Percentiles rank a stretch among this genome's conserved stretches.
These are phyloP conservation scores for Rhodotorula taiwanensis DNA, from an alignment of 768 basidiomycete species.

Conservation along the genomic window DNA sequence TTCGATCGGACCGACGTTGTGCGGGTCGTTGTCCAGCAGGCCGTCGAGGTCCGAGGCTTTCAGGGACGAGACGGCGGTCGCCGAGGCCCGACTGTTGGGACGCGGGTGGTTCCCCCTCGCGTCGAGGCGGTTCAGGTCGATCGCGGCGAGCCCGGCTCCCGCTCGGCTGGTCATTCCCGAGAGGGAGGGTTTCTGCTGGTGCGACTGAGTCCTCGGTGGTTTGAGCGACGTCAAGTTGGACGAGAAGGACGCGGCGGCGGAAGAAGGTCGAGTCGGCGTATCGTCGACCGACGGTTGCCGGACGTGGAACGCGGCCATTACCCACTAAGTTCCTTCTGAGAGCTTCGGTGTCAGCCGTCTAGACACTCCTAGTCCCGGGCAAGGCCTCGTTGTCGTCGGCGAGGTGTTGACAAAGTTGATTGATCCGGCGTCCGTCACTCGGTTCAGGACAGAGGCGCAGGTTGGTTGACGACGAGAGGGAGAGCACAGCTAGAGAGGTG, in stretches of 20 bases:
- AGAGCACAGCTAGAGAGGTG: too few relatives aligned
- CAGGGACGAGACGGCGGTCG: background rate
- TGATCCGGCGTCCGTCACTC: too few relatives aligned
- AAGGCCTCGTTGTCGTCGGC: too few relatives aligned
- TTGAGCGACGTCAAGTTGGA: conserved; percentile 9
- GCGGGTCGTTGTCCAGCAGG: background rate
- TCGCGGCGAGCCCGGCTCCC: background rate
- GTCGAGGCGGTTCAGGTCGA: background rate
- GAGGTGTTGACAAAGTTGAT: too few relatives aligned
- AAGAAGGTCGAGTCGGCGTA: conserved; percentile 25
- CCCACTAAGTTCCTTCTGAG: too few relatives aligned
- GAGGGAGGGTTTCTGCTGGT: background rate
- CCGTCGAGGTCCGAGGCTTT: conserved; percentile 7
- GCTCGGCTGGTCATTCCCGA: background rate
- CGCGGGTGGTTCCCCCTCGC: background rate
- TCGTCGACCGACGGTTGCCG: too few relatives aligned
- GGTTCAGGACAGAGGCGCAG: too few relatives aligned
- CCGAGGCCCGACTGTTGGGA: conserved; percentile 3
- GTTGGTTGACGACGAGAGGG: too few relatives aligned
- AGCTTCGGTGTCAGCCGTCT: too few relatives aligned
- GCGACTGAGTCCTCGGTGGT: background rate
- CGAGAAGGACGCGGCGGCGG: conserved; percentile 9
- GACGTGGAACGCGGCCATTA: too few relatives aligned
- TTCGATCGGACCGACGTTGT: conserved; percentile 11
- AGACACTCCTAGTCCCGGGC: too few relatives aligned